Percentiles rank a stretch among this genome's conserved stretches.
These are phyloP conservation scores for Cymodocea nodosa DNA, from an alignment of 116 monocot species.

Conservation along the genomic window DNA sequence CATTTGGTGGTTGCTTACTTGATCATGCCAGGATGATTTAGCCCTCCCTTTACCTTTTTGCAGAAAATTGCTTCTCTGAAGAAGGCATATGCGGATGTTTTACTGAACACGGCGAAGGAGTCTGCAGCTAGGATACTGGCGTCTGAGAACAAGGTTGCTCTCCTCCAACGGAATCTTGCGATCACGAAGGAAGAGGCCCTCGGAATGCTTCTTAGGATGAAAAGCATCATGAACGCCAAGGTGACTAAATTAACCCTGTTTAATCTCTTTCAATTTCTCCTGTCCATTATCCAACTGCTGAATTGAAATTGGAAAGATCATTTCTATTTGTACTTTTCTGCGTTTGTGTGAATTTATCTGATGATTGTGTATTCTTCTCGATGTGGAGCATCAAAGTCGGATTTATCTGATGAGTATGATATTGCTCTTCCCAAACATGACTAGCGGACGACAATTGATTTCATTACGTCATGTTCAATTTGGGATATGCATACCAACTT, in stretches of 20 bases:
- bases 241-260: slow-evolving; percentile 22
- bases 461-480: no score
- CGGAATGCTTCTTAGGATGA: slow-evolving; percentile 48
- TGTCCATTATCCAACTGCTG: neutral
- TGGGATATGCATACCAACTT: no score
- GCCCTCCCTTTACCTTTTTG: neutral
- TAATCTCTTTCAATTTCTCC: neutral
- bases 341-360: neutral
- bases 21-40: neutral
- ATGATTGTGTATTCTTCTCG: neutral
- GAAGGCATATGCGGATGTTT: slow-evolving; percentile 75
- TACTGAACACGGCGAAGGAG: slow-evolving; percentile 77
- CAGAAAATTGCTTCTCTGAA: slow-evolving; percentile 76
- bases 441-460: no score
- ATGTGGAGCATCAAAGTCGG: neutral
- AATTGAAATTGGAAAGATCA: neutral
- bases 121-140: slow-evolving; percentile 71
- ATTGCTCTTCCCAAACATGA: no score
- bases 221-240: slow-evolving; percentile 69
- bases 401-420: neutral
- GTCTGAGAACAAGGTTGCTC: slow-evolving; percentile 43
- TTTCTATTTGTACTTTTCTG: neutral
- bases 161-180: slow-evolving; percentile 31
- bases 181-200: slow-evolving; percentile 61
- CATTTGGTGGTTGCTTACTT: neutral